Percentiles rank a stretch among this genome's conserved stretches.
phyloP scores from a whole-genome alignment of 2,329 filamentous ascomycete species.

The Pseudomassariella vexata region DNA sequence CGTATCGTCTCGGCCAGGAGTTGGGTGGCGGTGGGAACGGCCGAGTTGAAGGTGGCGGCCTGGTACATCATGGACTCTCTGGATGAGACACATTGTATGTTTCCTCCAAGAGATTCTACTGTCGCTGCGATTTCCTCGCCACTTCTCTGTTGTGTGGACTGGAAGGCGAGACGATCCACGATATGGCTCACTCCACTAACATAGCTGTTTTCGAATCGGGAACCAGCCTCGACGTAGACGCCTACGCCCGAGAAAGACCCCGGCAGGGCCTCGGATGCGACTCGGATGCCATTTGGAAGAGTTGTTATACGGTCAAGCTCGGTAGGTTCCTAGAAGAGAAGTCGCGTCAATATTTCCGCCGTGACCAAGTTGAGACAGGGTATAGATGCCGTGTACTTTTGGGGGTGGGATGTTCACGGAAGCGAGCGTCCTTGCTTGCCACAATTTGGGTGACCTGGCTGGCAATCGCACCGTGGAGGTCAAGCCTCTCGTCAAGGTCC shows the following conservation, averaged over 20 bases:
- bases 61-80: slow-evolving; percentile 98
- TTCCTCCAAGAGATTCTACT: slow-evolving; percentile 84
- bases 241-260: slow-evolving; percentile 93
- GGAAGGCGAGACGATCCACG: slow-evolving; percentile 92
- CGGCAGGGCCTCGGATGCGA: slow-evolving; percentile 89
- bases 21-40: slow-evolving; percentile 75
- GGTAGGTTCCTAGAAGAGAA: slow-evolving; percentile 68
- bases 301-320: slow-evolving; percentile 85
- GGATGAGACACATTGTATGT: slow-evolving; percentile 94
- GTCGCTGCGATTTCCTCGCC: slow-evolving; percentile 83
- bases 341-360: too few relatives aligned
- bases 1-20: slow-evolving; percentile 92
- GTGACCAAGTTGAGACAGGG: too few relatives aligned
- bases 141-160: slow-evolving; percentile 67
- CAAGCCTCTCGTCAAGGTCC: slow-evolving; percentile 5
- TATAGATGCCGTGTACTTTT: slow-evolving; percentile 6
- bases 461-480: slow-evolving; percentile 4
- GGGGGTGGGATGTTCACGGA: slow-evolving; percentile 6
- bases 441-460: background rate
- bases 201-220: slow-evolving; percentile 81
- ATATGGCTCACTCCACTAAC: slow-evolving; percentile 92
- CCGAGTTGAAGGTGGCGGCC: slow-evolving; percentile 92
- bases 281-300: slow-evolving; percentile 85
- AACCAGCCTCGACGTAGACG: slow-evolving; percentile 92
- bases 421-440: slow-evolving; percentile 5